Conservation (phyloP, 768 basidiomycete genomes). For the Lactarius hengduanensis region DNA sequence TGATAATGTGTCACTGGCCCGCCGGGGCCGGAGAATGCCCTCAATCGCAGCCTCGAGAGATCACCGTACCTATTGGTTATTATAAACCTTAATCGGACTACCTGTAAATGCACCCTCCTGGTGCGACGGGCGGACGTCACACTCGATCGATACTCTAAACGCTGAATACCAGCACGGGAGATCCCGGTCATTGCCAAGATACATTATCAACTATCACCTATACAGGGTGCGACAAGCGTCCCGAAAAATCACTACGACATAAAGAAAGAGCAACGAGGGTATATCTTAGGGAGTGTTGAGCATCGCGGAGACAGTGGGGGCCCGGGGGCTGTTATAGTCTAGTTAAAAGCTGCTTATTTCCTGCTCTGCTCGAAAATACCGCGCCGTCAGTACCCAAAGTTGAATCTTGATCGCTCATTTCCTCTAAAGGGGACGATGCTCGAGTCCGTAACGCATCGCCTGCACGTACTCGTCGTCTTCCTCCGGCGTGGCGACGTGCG, state of each 20-base stretch:
- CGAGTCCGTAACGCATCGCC: slow-evolving; percentile 30
- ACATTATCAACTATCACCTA: too few relatives aligned
- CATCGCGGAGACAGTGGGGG: neutral
- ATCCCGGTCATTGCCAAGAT: too few relatives aligned
- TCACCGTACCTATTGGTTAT: neutral
- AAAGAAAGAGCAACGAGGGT: neutral
- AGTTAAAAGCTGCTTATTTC: neutral
- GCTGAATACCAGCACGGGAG: too few relatives aligned
- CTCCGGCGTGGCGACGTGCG: neutral
- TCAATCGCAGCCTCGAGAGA: neutral
- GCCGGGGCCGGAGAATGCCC: neutral
- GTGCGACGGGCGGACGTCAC: too few relatives aligned
- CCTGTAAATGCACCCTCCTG: too few relatives aligned
- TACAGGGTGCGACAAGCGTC: neutral
- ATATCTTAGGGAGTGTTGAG: neutral
- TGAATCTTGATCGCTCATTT: neutral
- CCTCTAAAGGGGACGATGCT: slow-evolving; percentile 29
- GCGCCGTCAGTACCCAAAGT: neutral
- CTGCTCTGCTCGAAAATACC: neutral
- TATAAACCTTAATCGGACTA: too few relatives aligned
- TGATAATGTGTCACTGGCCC: too few relatives aligned
- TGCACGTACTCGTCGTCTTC: slow-evolving; percentile 11
- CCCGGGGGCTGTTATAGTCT: neutral
- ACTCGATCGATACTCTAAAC: too few relatives aligned
- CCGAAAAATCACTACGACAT: neutral